Evolutionary conservation across 495 filamentous ascomycete species (phyloP).

Genomic region (Hypoxylon fragiforme): DNA sequence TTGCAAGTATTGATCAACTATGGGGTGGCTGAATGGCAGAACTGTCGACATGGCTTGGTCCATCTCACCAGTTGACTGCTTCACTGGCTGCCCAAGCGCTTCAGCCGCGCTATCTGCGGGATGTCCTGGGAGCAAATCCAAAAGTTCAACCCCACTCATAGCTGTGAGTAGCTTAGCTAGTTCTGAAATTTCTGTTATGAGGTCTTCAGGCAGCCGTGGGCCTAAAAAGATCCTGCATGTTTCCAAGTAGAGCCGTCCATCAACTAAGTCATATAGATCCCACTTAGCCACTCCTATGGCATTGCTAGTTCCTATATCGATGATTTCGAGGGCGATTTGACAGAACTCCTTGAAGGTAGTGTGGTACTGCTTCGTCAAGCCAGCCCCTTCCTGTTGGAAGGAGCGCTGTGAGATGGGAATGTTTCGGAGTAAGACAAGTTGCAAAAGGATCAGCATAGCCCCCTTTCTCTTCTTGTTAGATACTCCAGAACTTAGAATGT

Average conservation of each 20-base stretch:
- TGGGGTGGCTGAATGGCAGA: constrained; percentile 62
- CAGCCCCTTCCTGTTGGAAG: constrained; percentile 11
- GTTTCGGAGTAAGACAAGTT: constrained; percentile 36
- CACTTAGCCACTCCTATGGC: constrained; percentile 27
- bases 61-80: no score
- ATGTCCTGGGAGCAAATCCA: constrained; percentile 1
- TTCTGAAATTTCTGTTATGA: constrained; percentile 10
- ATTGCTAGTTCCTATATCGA: constrained; percentile 10
- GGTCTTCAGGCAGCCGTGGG: constrained; percentile 14
- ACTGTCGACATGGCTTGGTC: constrained; percentile 36
- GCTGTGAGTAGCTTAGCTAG: constrained; percentile 29
- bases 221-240: constrained; percentile 8
- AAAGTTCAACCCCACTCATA: constrained; percentile 30
- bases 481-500: not conserved
- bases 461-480: not conserved
- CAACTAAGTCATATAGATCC: constrained; percentile 65
- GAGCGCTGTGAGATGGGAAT: constrained; percentile 32
- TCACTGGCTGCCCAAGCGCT: not conserved
- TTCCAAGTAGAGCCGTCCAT: constrained; percentile 60
- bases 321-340: constrained; percentile 1
- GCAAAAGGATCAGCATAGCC: constrained; percentile 38
- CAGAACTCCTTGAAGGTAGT: constrained; percentile 31
- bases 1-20: constrained; percentile 61
- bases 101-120: not conserved
- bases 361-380: not conserved